phyloP scores from a whole-genome alignment of 306 rosid genomes.

The Gleditsia sinensis region DNA sequence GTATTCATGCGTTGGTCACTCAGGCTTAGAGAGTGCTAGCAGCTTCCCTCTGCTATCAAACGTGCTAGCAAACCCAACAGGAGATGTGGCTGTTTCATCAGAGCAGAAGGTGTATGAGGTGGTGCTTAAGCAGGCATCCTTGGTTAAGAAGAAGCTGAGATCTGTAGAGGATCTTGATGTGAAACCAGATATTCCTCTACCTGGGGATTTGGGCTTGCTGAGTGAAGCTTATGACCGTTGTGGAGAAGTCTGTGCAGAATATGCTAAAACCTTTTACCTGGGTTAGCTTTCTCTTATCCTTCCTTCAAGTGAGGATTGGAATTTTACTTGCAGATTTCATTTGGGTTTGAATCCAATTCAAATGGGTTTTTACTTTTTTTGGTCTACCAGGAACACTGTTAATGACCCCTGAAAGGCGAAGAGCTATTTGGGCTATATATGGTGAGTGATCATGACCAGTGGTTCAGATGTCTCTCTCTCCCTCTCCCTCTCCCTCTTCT shows the following conservation, averaged over 20 bases:
- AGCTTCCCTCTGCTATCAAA: conserved; percentile 49
- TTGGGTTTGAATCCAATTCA: conserved; percentile 26
- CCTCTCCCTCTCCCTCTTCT: not conserved
- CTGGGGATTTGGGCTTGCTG: conserved; percentile 65
- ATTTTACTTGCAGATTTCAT: conserved; percentile 30
- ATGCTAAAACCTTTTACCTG: conserved; percentile 64
- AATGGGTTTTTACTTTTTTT: conserved; percentile 26
- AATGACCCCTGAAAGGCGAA: conserved; percentile 80
- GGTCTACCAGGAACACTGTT: conserved; percentile 67
- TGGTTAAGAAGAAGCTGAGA: conserved; percentile 61
- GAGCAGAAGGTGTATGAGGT: conserved; percentile 76
- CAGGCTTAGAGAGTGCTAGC: conserved; percentile 49
- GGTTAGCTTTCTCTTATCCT: conserved; percentile 58
- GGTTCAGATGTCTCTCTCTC: conserved; percentile 23
- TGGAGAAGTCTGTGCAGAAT: conserved; percentile 63
- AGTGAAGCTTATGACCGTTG: conserved; percentile 67
- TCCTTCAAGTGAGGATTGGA: conserved; percentile 46
- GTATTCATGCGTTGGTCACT: conserved; percentile 48
- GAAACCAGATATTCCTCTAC: conserved; percentile 61
- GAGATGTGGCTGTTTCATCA: conserved; percentile 55
- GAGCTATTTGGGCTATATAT: conserved; percentile 91
- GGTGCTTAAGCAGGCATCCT: conserved; percentile 73
- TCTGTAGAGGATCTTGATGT: conserved; percentile 52
- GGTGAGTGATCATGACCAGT: conserved; percentile 55
- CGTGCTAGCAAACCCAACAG: conserved; percentile 65